Evolutionary conservation across 306 rosid genomes (phyloP), one percentile per base, ranked within the genome.

Genomic region (Vigna unguiculata): DNA sequence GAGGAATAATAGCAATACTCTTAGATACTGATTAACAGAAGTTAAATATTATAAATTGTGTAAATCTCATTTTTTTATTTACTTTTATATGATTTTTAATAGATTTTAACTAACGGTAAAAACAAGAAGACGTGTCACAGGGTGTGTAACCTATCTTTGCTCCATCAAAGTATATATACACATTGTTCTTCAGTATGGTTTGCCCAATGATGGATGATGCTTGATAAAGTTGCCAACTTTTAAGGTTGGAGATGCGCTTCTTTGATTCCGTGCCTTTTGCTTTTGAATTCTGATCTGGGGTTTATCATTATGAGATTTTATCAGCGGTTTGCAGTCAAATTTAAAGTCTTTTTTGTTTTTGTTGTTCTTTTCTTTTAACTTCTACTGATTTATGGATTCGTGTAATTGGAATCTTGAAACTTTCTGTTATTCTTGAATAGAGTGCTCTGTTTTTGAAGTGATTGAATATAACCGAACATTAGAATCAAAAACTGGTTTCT

Each of bases 231-330:
- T 74, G n/a, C 52, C 25, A 78, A 62, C 65, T 67, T 28, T 78
- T 63, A 32, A 85, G 85, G 85, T 81, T 4, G 57, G 69, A 67
- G 74, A 69, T 48, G 4, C 72, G 54, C 58, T 69, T 85, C 54
- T 24, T 48, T 72, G 7, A 41, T 69, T 62, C 36, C 57, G 16
- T 21, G 58, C 15, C 57, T 28, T 48, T 28, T 48, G 54, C 70
- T 68, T 51, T 17, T 71, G 57, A 46, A 16, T 77, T 77, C 49
- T 60, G 53, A 61, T 69, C 57, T 74, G 38, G 13, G 49, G 55
- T 55, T 41, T 24, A 20, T 64, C 15, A 43, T 38, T 71, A 46
- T 34, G 5, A 69, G 43, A 60, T 61, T 81, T 53, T 53, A 16
- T 43, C 79, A 15, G 17, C 47, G 47, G 34, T 67, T 66, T 57